Percentiles rank a stretch among this genome's conserved stretches.
Conservation (phyloP, 75 land plant genomes). For the Cupressus sempervirens region DNA sequence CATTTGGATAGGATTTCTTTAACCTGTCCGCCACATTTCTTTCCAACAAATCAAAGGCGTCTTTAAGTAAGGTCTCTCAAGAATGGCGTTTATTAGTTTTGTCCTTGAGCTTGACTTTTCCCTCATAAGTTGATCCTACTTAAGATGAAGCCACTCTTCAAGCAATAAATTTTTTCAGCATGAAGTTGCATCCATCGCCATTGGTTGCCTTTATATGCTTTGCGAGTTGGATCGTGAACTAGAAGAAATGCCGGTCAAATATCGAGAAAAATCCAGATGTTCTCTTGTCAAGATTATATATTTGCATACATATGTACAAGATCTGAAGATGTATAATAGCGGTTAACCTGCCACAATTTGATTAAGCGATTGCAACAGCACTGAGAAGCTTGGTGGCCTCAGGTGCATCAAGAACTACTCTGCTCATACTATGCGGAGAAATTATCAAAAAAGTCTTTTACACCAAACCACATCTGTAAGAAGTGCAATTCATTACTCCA, state of each 20-base stretch:
- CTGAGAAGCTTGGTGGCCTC: slow-evolving; percentile 67
- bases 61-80: too few species aligned
- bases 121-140: too few species aligned
- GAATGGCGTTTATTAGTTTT: too few species aligned
- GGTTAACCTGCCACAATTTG: slow-evolving; percentile 84
- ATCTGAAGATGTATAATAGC: background rate
- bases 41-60: too few species aligned
- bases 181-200: too few species aligned
- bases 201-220: slow-evolving; percentile 90
- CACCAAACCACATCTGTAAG: slow-evolving; percentile 81
- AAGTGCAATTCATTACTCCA: slow-evolving; percentile 68
- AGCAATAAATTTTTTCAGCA: too few species aligned
- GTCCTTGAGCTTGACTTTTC: too few species aligned
- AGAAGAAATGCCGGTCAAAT: slow-evolving; percentile 94
- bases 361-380: slow-evolving; percentile 81
- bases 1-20: too few species aligned
- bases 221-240: slow-evolving; percentile 91
- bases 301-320: background rate
- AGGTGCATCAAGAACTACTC: slow-evolving; percentile 73
- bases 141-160: too few species aligned
- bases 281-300: background rate
- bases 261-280: background rate
- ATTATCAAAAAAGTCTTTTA: slow-evolving; percentile 84
- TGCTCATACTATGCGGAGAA: slow-evolving; percentile 88
- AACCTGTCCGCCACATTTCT: too few species aligned